Base-by-base conservation (phyloP, 768 basidiomycete genomes). In the Calvatia gigantea region DNA sequence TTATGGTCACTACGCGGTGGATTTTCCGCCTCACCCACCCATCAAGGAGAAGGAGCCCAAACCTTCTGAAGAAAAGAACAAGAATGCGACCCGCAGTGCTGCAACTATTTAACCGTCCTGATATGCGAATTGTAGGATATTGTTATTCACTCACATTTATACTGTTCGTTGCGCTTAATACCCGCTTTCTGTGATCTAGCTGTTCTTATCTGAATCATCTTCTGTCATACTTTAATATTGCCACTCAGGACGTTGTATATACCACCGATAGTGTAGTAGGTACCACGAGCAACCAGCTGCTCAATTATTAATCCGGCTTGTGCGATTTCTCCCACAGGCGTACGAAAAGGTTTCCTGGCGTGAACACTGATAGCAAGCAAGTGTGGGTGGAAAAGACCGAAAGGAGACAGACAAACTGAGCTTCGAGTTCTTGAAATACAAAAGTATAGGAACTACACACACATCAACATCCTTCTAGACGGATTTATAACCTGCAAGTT, bases 1-100 rank as follows among this genome's bases (percentile, higher is more conserved):
- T 25, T 67, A 78, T 58, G 85, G 85, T 12, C 70, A 70, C 57
- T 91, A 86, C 59, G 82, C 79, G 11, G 76, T 77, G 0, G 77
- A 84, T 19, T 85, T 87, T 63, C 63, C 62, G 7, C 68, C 70
- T 42, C 63, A 61, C 17, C 60, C 54, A 6, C 61, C 58, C 33
- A 23, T 35, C 23, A 37, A 28, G 9, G 28, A 38, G 41, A 55
- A 42, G 28, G 48, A 15, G 27, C 31, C 43, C 5, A 53, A 54
- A n/a, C 46, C 25, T n/a, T 21, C 32, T 27, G 51, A 46, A n/a
- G 38, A 19, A 28, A 19, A 54, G 33, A 54, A 48, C 35, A 48
- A 55, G 46, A 37, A 29, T 19, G 28, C 38, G 21, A 44, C 12
- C n/a, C 33, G 52, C 17, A 44, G 52, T 21, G 38, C 25, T 33